These are phyloP conservation scores for Phytophthora idaei DNA, from an alignment of 352 stramenopile species.

Conservation along the genomic window DNA sequence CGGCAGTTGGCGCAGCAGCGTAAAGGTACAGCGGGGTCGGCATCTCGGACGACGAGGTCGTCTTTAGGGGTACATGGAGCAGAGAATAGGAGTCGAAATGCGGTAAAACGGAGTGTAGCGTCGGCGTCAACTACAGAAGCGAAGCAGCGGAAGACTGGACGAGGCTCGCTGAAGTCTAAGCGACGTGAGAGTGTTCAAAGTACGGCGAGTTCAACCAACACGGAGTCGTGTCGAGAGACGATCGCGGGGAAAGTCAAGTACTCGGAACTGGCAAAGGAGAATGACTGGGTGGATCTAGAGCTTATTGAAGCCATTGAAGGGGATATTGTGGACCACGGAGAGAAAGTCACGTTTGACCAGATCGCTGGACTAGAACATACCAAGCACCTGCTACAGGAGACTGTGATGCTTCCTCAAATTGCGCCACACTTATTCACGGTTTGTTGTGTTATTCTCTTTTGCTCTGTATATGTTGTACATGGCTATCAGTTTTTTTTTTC, in stretches of 20 bases:
- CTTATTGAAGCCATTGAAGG: constrained; percentile 88
- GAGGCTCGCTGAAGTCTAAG: constrained; percentile 18
- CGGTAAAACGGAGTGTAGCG: constrained; percentile 19
- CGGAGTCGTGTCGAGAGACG: constrained; percentile 26
- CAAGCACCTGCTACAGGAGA: constrained; percentile 84
- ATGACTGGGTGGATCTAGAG: constrained; percentile 76
- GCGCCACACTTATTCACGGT: constrained; percentile 85
- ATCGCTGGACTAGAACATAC: constrained; percentile 84
- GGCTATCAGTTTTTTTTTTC: too few species aligned
- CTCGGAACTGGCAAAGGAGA: constrained; percentile 76
- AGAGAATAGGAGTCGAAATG: constrained; percentile 31
- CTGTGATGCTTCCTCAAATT: constrained; percentile 86
- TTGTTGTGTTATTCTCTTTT: constrained; percentile 5
- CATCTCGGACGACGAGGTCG: constrained; percentile 2
- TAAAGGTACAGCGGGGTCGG: constrained; percentile 7
- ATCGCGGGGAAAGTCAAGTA: constrained; percentile 74
- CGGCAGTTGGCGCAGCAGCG: constrained; percentile 23
- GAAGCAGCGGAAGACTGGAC: constrained; percentile 27
- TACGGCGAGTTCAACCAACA: constrained; percentile 34
- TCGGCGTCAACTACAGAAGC: constrained; percentile 5
- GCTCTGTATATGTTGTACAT: too few species aligned
- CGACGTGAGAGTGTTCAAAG: constrained; percentile 40
- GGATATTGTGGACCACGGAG: constrained; percentile 82
- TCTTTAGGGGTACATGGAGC: constrained; percentile 12
- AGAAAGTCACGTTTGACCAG: constrained; percentile 75